These are phyloP conservation scores for Solanum arcanum DNA, from an alignment of 257 asterid species.

Conservation along the genomic window DNA sequence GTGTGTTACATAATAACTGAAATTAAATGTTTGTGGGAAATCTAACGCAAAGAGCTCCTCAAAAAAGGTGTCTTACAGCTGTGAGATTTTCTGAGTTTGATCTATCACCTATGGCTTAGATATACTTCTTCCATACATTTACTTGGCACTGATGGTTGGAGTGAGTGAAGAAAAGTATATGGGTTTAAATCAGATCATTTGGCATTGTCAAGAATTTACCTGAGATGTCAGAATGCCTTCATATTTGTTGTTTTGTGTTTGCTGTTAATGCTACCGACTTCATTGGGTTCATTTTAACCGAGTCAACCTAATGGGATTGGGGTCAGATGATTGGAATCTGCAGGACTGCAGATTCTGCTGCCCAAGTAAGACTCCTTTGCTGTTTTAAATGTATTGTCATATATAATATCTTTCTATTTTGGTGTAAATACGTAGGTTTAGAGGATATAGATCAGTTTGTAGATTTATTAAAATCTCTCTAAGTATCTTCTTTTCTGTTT, in stretches of 20 bases:
- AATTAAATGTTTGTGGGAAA: background rate
- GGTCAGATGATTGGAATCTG: conserved; percentile 17
- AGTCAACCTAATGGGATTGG: conserved; percentile 5
- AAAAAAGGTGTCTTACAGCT: background rate
- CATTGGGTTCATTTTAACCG: conserved; percentile 7
- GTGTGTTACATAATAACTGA: background rate
- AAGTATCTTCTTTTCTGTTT: background rate
- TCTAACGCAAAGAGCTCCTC: background rate
- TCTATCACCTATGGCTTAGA: background rate
- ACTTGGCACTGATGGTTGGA: background rate
- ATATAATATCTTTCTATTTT: background rate
- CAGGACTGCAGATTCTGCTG: conserved; percentile 16
- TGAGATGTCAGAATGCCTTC: conserved; percentile 1
- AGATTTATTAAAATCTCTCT: background rate
- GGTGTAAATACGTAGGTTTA: background rate
- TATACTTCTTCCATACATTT: background rate
- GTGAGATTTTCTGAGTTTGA: background rate
- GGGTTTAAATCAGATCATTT: background rate
- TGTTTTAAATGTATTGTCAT: background rate
- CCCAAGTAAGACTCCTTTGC: conserved; percentile 20
- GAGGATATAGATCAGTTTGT: background rate
- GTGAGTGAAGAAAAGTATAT: background rate
- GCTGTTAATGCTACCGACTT: conserved; percentile 5
- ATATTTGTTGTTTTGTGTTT: conserved; percentile 1
- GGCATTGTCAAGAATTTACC: background rate